Evolutionary conservation across 2,329 filamentous ascomycete species (phyloP), one percentile per base, ranked within the genome.

Genomic region (Paracoccidioides brasiliensis): DNA sequence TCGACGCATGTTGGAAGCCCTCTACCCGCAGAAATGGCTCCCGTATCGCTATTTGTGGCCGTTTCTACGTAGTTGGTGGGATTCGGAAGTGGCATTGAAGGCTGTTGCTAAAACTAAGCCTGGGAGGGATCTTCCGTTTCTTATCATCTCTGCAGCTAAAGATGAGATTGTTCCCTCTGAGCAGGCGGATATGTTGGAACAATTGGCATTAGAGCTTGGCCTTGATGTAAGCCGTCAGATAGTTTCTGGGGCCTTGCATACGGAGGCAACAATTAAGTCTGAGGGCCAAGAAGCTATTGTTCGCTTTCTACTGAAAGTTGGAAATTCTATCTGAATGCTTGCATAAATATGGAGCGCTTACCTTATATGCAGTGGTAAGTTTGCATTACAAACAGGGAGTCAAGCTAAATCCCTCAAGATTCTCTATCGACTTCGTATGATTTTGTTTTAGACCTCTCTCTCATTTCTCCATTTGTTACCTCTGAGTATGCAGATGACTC

Each of bases 1-100:
- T 55, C 76, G 79, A 56, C 79, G 78, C 15, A 89, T 91, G 85
- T 74, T 91, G 5, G 72, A 79, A 44, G 81, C 80, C 1, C 68
- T 91, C 2, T 91, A 90, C 64, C 86, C 86, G 0, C 85, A 90
- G 62, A 86, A 80, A 62, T 90, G 86, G 85, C 72, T 90, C 5
- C 87, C 87, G 0, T 91, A 91, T 66, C 79, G 80, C 49, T 82
- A 90, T 65, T 74, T 91, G 0, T 81, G 82, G 75, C 84, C 84
- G 0, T 90, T 90, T 64, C 74, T 90, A 9, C 77, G 85, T 61
- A 90, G 74, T 55, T 71, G 70, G 46, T 80, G 78, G 78, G 74
- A 79, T 59, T 76, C 69, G 49, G 66, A 69, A 30, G 60, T 56
- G 0, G 72, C 75, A 2, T 57, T 79, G 56, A 65, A 65, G 3